A percentile compares a stretch with the other conserved stretches of the same genome.
Evolutionary conservation across 1,139 yeast species (phyloP).

Genomic region (Pichiaceae sp.): DNA sequence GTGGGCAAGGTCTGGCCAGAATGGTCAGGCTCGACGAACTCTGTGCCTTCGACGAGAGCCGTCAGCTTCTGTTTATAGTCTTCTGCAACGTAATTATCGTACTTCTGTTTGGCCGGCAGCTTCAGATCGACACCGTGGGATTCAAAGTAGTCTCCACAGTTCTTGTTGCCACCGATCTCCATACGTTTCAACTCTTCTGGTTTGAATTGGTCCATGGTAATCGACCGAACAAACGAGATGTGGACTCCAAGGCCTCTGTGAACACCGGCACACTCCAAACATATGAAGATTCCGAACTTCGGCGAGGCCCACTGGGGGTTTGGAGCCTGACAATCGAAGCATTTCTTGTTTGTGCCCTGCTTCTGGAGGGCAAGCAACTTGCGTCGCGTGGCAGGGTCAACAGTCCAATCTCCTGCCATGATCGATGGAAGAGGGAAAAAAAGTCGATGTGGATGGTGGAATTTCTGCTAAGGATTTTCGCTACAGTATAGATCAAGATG

Average conservation of each 20-base stretch:
- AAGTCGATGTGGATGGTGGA: neutral
- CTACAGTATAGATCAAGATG: neutral
- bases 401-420: conserved; percentile 55
- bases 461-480: neutral
- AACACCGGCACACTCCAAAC: conserved; percentile 95
- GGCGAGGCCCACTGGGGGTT: conserved; percentile 99
- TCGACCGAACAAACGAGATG: conserved; percentile 90
- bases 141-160: conserved; percentile 59
- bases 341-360: conserved; percentile 73
- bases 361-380: conserved; percentile 75
- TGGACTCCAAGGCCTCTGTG: conserved; percentile 97
- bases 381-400: conserved; percentile 85
- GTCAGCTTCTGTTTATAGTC: conserved; percentile 82
- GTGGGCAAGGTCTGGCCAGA: conserved; percentile 40
- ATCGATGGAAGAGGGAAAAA: neutral
- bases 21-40: conserved; percentile 62
- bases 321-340: conserved; percentile 92
- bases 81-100: conserved; percentile 85
- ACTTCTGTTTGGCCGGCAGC: conserved; percentile 65
- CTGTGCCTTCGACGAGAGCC: conserved; percentile 66
- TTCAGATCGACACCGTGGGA: conserved; percentile 62
- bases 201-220: conserved; percentile 96
- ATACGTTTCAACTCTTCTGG: conserved; percentile 81
- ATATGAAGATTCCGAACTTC: conserved; percentile 90
- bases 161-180: conserved; percentile 93